Evolutionary conservation across 2,329 filamentous ascomycete genomes (phyloP).

Genomic region (Fusarium tjaetaba): DNA sequence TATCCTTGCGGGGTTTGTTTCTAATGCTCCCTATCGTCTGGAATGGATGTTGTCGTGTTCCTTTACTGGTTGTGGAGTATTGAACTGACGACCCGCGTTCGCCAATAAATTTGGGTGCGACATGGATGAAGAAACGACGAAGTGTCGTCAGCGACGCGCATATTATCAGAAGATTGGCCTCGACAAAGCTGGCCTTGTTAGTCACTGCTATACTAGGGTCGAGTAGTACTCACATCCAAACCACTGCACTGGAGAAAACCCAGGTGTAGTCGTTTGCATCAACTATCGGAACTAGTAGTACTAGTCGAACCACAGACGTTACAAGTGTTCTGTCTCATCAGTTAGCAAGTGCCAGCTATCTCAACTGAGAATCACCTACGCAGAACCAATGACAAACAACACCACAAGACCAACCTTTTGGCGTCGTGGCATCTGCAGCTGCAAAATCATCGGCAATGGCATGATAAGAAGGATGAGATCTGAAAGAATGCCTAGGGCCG

Average conservation of each 20-base stretch:
- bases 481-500: constrained; percentile 58
- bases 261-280: constrained; percentile 45
- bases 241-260: constrained; percentile 42
- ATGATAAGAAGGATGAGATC: constrained; percentile 58
- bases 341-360: neutral
- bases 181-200: constrained; percentile 45
- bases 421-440: constrained; percentile 55
- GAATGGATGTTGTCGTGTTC: constrained; percentile 32
- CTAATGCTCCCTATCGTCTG: constrained; percentile 25
- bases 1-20: constrained; percentile 4
- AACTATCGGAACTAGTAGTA: constrained; percentile 44
- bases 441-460: constrained; percentile 57
- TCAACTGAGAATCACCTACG: constrained; percentile 26
- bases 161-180: constrained; percentile 50
- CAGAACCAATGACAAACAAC: constrained; percentile 58
- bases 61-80: constrained; percentile 8
- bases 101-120: constrained; percentile 40
- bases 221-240: constrained; percentile 44
- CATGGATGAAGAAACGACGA: constrained; percentile 48
- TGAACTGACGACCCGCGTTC: constrained; percentile 24
- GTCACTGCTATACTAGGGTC: neutral
- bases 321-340: constrained; percentile 46
- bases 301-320: constrained; percentile 49
- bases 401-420: constrained; percentile 57
- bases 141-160: constrained; percentile 52